Evolutionary conservation across 257 asterid species (phyloP).

Genomic region (Forsythia suspensa): DNA sequence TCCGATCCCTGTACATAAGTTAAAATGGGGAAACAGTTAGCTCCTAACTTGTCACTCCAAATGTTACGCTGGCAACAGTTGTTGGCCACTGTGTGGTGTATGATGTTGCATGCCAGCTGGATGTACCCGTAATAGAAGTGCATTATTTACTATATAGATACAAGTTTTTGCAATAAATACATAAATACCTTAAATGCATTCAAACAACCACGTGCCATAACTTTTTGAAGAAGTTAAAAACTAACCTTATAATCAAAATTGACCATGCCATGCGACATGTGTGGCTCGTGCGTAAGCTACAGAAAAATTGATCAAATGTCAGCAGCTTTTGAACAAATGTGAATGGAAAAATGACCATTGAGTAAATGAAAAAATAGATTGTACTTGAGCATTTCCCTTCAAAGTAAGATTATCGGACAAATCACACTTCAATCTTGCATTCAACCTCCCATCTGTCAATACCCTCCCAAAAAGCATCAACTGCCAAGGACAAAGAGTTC

Average conservation of each 20-base stretch:
- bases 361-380: slow-evolving; percentile 22
- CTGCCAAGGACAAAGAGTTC: slow-evolving; percentile 46
- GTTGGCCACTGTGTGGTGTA: neutral
- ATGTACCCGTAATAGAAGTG: slow-evolving; percentile 7
- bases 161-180: neutral
- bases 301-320: slow-evolving; percentile 19
- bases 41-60: slow-evolving; percentile 17
- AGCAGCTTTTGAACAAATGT: slow-evolving; percentile 5
- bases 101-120: slow-evolving; percentile 8
- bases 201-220: neutral
- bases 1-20: slow-evolving; percentile 71
- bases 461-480: slow-evolving; percentile 91
- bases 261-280: slow-evolving; percentile 93
- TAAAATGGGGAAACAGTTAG: slow-evolving; percentile 22
- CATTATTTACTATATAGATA: neutral
- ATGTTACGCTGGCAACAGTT: slow-evolving; percentile 10
- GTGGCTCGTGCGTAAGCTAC: slow-evolving; percentile 91
- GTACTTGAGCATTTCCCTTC: slow-evolving; percentile 92
- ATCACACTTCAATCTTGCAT: slow-evolving; percentile 92
- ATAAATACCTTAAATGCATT: slow-evolving; percentile 10
- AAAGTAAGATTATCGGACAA: slow-evolving; percentile 79
- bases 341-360: neutral
- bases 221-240: neutral
- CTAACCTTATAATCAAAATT: slow-evolving; percentile 95
- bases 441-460: slow-evolving; percentile 88